Percentiles rank a stretch among this genome's conserved stretches.
Evolutionary conservation across 768 basidiomycete species (phyloP).

Genomic region (Lactifluus hygrophoroides): DNA sequence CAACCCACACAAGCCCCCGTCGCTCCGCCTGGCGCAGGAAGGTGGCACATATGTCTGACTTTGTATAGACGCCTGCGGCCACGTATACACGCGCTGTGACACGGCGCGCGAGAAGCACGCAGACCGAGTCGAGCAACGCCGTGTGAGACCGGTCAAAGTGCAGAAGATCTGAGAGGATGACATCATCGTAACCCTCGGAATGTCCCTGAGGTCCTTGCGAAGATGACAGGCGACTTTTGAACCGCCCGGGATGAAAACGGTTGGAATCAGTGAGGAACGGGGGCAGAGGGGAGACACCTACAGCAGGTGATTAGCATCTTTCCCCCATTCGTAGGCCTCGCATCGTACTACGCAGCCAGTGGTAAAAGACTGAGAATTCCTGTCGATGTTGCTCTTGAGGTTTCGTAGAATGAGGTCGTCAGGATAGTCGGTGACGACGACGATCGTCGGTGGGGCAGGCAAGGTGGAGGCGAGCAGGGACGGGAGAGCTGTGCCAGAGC

Average conservation of each 20-base stretch:
- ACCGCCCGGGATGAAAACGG: background rate
- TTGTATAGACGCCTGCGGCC: conserved; percentile 59
- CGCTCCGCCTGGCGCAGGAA: conserved; percentile 38
- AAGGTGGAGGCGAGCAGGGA: conserved; percentile 48
- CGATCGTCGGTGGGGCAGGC: conserved; percentile 34
- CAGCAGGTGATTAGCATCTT: conserved; percentile 38
- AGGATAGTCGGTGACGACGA: conserved; percentile 64
- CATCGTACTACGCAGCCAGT: conserved; percentile 36
- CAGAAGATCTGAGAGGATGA: conserved; percentile 65
- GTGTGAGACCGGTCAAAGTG: conserved; percentile 59
- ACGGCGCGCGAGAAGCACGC: conserved; percentile 37
- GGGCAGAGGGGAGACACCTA: conserved; percentile 28
- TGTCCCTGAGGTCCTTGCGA: background rate
- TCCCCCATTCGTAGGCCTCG: conserved; percentile 59
- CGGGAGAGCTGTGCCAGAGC: conserved; percentile 59
- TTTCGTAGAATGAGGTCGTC: conserved; percentile 53
- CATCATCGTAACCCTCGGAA: conserved; percentile 39
- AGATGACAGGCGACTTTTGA: background rate
- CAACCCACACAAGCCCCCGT: conserved; percentile 35
- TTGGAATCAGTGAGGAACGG: conserved; percentile 5
- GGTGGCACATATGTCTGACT: conserved; percentile 38
- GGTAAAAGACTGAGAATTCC: conserved; percentile 35
- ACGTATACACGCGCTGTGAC: conserved; percentile 42
- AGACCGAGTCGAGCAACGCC: conserved; percentile 43
- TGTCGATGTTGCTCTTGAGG: conserved; percentile 43